Conservation (phyloP, 345 rosid genomes). For the Syzygium aqueum region DNA sequence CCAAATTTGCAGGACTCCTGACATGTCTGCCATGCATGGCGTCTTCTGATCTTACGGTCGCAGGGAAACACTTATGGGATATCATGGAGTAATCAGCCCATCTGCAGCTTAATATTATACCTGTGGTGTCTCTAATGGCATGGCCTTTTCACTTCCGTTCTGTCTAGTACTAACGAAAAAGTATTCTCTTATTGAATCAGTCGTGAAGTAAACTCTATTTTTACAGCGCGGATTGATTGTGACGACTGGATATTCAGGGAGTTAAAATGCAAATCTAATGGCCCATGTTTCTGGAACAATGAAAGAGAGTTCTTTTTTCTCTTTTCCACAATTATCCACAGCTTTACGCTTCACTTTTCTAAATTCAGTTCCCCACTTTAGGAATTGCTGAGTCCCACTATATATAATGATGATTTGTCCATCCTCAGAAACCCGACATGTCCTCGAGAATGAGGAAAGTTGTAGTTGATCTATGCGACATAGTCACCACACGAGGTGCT, state of each 20-base stretch:
- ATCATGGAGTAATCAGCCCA: conserved; percentile 41
- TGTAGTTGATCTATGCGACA: conserved; percentile 23
- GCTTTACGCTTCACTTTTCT: background rate
- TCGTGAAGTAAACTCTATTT: background rate
- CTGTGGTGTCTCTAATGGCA: background rate
- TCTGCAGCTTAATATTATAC: background rate
- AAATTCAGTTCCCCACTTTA: background rate
- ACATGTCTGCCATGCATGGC: conserved; percentile 76
- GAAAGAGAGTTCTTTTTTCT: background rate
- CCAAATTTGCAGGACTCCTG: conserved; percentile 29
- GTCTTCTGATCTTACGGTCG: conserved; percentile 56
- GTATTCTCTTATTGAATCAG: background rate
- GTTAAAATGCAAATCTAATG: background rate
- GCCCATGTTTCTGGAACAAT: background rate
- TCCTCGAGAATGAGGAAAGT: conserved; percentile 21
- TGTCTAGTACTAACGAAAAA: background rate
- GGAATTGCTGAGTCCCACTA: background rate
- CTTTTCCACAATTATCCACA: background rate
- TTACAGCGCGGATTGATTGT: background rate
- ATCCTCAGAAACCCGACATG: conserved; percentile 16
- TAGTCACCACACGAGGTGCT: conserved; percentile 26
- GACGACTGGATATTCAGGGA: background rate
- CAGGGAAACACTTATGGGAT: conserved; percentile 44
- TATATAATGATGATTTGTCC: background rate
- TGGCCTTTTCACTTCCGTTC: background rate